Evolutionary conservation across 2,329 filamentous ascomycete species (phyloP), one percentile per base, ranked within the genome.

Genomic region (Aspergillus aculeatus): DNA sequence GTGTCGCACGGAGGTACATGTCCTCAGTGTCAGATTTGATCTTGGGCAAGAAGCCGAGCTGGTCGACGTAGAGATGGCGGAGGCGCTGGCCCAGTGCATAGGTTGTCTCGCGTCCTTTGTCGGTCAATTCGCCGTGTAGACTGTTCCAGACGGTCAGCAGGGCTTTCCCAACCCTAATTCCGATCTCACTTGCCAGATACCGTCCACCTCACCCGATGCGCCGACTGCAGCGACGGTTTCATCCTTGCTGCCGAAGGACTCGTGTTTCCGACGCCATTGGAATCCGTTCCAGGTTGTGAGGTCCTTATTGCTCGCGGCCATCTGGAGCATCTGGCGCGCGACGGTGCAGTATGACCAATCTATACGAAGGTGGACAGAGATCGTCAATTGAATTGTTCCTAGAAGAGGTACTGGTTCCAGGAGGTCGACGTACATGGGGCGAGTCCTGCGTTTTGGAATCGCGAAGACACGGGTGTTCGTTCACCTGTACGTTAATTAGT

Each of bases 311-410:
- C 78, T 79, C 64, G 86, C 79, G 24, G 88, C 82, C 61, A 85
- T 82, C 60, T 84, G 84, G 26, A 82, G 85, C 72, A 98, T 83
- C 65, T 89, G 87, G 60, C 86, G 84, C 23, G 90, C 90, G 57
- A 88, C 86, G 65, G 85, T 84, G 78, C 95, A 99, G 78, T 97
- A 98, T 1, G 95, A 92, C 95, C 95, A 99, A 77, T 87, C 83
- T 82, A 64, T 49, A 53, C 57, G 67, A 58, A 56, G 23, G 47
- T 32, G 24, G 19, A 51, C 26, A 29, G 24, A 7, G 47, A 52
- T 50, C 53, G 56, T 58, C 31, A 54, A 52, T 47, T 5, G 35
- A 12, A 26, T n/a, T 21, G 26, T 29, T 29, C 26, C 10, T 19
- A 50, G 54, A 38, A 51, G 57, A 24, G 31, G 44, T n/a, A 12